Conservation (phyloP, 306 rosid genomes). For the Cicer arietinum region DNA sequence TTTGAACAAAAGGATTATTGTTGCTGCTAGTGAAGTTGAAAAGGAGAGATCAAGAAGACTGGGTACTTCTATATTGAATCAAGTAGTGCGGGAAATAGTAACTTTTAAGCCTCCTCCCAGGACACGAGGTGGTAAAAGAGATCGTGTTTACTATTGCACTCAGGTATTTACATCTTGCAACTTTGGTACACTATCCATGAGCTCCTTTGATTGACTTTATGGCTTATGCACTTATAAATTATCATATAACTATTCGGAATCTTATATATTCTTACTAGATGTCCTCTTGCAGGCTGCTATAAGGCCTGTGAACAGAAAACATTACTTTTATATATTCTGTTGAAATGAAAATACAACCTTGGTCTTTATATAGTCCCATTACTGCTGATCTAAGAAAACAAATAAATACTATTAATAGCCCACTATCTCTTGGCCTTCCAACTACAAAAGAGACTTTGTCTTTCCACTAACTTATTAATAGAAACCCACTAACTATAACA, state of each 20-base stretch:
- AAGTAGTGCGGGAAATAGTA: constrained; percentile 82
- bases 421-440: no score
- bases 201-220: constrained; percentile 1
- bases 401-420: no score
- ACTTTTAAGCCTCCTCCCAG: constrained; percentile 95
- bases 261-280: constrained; percentile 3
- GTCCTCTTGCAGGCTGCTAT: constrained; percentile 83
- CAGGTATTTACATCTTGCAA: constrained; percentile 61
- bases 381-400: no score
- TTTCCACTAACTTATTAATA: no score
- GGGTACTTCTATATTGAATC: constrained; percentile 83
- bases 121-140: constrained; percentile 90
- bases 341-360: no score
- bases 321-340: no score
- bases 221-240: background rate
- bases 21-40: constrained; percentile 86
- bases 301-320: constrained; percentile 47
- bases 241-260: background rate
- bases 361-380: no score
- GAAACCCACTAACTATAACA: no score
- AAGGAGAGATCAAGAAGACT: constrained; percentile 95
- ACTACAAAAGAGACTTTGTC: no score
- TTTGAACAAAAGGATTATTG: constrained; percentile 69
- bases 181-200: constrained; percentile 9
- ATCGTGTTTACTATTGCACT: constrained; percentile 93